Percentiles rank a stretch among this genome's conserved stretches.
Conservation (phyloP, 2,329 filamentous ascomycete species). For the Neocucurbitaria cava region DNA sequence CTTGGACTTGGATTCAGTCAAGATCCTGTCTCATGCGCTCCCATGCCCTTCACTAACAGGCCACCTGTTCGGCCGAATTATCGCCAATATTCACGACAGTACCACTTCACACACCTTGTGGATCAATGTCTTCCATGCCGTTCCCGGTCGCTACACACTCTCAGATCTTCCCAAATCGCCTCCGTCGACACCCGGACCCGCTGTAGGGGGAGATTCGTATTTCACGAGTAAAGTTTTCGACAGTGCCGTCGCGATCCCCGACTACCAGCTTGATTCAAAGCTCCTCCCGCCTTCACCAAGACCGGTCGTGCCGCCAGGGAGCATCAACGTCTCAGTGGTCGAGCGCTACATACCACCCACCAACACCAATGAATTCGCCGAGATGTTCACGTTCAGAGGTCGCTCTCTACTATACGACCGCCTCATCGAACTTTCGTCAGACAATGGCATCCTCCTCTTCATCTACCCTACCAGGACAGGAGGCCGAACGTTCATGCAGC, state of each 20-base stretch:
- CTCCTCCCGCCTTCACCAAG: constrained; percentile 60
- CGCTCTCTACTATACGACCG: constrained; percentile 66
- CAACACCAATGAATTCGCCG: constrained; percentile 63
- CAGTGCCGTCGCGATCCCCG: constrained; percentile 65
- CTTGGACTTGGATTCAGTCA: constrained; percentile 53
- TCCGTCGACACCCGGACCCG: constrained; percentile 63
- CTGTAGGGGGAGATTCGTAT: constrained; percentile 63
- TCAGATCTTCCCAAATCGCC: constrained; percentile 69
- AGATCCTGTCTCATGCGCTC: constrained; percentile 66
- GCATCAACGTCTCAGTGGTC: constrained; percentile 66
- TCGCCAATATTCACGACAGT: constrained; percentile 62
- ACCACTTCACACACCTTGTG: constrained; percentile 62
- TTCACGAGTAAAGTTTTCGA: constrained; percentile 69
- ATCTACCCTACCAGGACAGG: constrained; percentile 68
- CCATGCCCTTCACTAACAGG: constrained; percentile 60
- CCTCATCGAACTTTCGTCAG: constrained; percentile 64
- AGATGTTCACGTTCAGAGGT: constrained; percentile 63
- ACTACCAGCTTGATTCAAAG: constrained; percentile 63
- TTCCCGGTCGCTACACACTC: constrained; percentile 67
- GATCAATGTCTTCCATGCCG: constrained; percentile 70
- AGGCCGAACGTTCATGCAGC: constrained; percentile 63
- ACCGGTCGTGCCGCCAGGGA: constrained; percentile 66
- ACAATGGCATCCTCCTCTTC: constrained; percentile 65
- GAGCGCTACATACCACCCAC: constrained; percentile 72
- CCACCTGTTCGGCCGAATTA: constrained; percentile 62